Evolutionary conservation across 306 rosid genomes (phyloP).

Genomic region (Quercus agrifolia): DNA sequence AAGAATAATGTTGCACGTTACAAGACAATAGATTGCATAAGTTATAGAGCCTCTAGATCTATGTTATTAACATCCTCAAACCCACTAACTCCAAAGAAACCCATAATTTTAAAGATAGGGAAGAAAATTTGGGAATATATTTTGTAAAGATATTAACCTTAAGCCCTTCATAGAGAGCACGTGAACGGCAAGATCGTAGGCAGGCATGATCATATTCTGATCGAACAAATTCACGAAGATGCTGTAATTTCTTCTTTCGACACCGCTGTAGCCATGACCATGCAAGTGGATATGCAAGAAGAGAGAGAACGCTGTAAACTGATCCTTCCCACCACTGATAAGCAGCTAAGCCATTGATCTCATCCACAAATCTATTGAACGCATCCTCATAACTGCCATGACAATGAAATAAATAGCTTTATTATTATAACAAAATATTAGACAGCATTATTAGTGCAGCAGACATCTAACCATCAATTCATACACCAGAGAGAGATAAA

Average conservation of each 20-base stretch:
- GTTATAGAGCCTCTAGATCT: neutral
- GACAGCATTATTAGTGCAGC: neutral
- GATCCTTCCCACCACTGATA: constrained; percentile 99
- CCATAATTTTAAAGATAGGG: neutral
- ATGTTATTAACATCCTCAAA: neutral
- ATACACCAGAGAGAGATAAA: constrained; percentile 8
- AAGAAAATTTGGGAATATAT: neutral
- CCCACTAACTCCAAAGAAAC: neutral
- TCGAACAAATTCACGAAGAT: constrained; percentile 87
- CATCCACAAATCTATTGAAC: constrained; percentile 86
- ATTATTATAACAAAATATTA: neutral
- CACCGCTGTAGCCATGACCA: constrained; percentile 98
- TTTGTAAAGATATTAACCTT: constrained; percentile 49
- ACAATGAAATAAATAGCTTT: constrained; percentile 5
- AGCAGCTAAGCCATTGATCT: constrained; percentile 83
- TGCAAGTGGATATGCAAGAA: constrained; percentile 83
- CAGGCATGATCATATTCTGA: constrained; percentile 97
- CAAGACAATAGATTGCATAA: neutral
- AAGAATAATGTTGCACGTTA: neutral
- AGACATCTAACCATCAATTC: neutral
- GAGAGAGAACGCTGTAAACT: constrained; percentile 63
- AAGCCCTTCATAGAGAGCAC: constrained; percentile 97
- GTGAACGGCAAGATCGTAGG: constrained; percentile 92
- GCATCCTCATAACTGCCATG: constrained; percentile 84
- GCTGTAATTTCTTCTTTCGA: constrained; percentile 79